Evolutionary conservation across 2,329 filamentous ascomycete species (phyloP), one percentile per base, ranked within the genome.

Genomic region (Sporothrix humicola): DNA sequence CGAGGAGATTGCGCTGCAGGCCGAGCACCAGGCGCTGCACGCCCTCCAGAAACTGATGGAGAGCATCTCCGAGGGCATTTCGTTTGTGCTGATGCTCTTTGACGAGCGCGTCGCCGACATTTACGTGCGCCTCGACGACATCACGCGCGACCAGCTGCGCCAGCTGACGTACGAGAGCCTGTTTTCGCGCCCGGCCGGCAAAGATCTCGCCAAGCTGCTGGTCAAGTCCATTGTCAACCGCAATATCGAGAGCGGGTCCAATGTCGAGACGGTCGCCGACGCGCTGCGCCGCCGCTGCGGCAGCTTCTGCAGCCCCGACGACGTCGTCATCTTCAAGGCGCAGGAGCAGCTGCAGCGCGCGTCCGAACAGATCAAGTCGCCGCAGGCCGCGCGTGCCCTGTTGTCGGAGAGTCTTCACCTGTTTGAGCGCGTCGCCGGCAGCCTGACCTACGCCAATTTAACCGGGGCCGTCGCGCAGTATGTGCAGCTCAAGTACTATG

Each of bases 191-290:
- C 83, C 87, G 6, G 87, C 90, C 20, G 96, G 96, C 46, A 94
- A 94, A 78, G 94, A 97, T 12, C 88, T 98, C 31, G 97, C 95
- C 2, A 98, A 97, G 82, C 89, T 97, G 72, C 86, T 99, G 1
- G 96, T 99, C 73, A 99, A 98, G 81, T 94, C 95, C 0, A 98
- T 99, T 79, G 96, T 99, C 72, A 98, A 98, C 81, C 91, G 95
- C 79, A 99, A 97, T 81, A 99, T 99, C 78, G 93, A 95, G 73
- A 97, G 94, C 79, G 96, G 97, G 10, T 95, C 95, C 4, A 99
- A 98, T 76, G 95, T 99, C 23, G 97, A 99, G 83, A 98, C 95
- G 0, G 94, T 99, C 31, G 95, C 96, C 0, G 96, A 99, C 82
- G 94, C 95, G n/a, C 84, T 99, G 69, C 89, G 96, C 65, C 88